A percentile compares a stretch with the other conserved stretches of the same genome.
phyloP scores from a whole-genome alignment of 768 basidiomycete genomes.

The Suillus hirtellus region DNA sequence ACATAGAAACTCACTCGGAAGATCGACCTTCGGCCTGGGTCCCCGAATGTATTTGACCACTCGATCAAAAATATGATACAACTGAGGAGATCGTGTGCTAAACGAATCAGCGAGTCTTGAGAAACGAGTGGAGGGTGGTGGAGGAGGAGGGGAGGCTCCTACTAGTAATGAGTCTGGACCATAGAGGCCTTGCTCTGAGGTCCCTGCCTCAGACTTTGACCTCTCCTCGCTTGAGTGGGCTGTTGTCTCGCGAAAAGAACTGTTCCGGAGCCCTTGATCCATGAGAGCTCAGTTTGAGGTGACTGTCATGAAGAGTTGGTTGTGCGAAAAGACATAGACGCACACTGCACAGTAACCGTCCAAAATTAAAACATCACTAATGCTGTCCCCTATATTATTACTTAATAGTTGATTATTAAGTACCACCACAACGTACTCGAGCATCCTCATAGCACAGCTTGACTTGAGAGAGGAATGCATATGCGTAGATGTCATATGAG shows the following conservation, averaged over 20 bases:
- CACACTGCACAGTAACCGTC: background rate
- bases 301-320: background rate
- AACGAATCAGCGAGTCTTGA: constrained; percentile 13
- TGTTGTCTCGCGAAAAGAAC: constrained; percentile 18
- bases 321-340: constrained; percentile 1
- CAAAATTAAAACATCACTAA: constrained; percentile 2
- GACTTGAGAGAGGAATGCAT: background rate
- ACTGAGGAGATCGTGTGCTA: constrained; percentile 16
- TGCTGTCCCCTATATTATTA: background rate
- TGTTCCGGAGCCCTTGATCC: constrained; percentile 9
- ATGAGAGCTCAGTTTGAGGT: constrained; percentile 1
- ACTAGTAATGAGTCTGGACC: background rate
- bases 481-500: background rate
- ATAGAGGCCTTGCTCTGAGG: constrained; percentile 1
- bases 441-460: background rate
- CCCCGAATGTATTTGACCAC: constrained; percentile 49
- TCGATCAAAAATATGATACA: constrained; percentile 17
- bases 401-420: background rate
- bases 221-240: constrained; percentile 12
- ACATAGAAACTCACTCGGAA: constrained; percentile 37
- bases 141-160: background rate
- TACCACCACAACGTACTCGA: background rate
- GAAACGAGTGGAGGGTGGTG: background rate
- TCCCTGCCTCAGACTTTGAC: background rate
- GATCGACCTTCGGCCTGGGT: constrained; percentile 57